Evolutionary conservation across 2,329 filamentous ascomycete genomes (phyloP), one percentile per base, ranked within the genome.

Genomic region (Biscogniauxia mediterranea): DNA sequence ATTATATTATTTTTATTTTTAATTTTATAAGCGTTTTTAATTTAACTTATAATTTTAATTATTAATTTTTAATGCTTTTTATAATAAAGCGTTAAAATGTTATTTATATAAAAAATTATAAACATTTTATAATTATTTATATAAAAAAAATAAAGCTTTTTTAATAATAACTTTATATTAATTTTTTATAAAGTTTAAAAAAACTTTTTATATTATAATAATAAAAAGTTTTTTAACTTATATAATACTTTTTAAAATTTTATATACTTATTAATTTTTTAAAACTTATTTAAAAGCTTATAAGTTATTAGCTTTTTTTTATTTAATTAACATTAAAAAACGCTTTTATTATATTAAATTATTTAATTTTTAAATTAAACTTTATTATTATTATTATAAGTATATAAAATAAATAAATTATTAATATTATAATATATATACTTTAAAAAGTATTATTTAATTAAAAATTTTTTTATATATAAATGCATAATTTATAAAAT

Each of bases 131-230:
- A 9, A 46, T 46, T 46, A 17, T 28, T 59, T 19, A 52, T 61
- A 49, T 49, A 20, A 52, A 42, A 51, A 55, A 57, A 55, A 42
- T 19, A 17, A 60, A 32, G 28, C 7, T 32, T 32, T 53, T 53
- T 53, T 25, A 53, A 53, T 23, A 53, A 53, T 23, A 15, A 11
- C 11, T 23, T 53, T 23, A 53, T 25, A 5, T 20, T 53, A 23
- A 23, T 53, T 53, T n/a, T 25, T 54, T 54, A 32, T 54, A 54
- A 54, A 26, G 52, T 54, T 26, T 28, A n/a, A 54, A 28, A 11
- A n/a, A 54, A 25, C 25, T 54, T 54, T 54, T 54, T 26, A 54
- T 28, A 54, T 28, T 54, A 28, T 28, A 26, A 32, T 15, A 25
- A 32, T 26, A 26, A n/a, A 26, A 25, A 28, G n/a, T 54, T 54